Base-by-base conservation (phyloP, 2,329 filamentous ascomycete genomes). In the Didymella sp. region DNA sequence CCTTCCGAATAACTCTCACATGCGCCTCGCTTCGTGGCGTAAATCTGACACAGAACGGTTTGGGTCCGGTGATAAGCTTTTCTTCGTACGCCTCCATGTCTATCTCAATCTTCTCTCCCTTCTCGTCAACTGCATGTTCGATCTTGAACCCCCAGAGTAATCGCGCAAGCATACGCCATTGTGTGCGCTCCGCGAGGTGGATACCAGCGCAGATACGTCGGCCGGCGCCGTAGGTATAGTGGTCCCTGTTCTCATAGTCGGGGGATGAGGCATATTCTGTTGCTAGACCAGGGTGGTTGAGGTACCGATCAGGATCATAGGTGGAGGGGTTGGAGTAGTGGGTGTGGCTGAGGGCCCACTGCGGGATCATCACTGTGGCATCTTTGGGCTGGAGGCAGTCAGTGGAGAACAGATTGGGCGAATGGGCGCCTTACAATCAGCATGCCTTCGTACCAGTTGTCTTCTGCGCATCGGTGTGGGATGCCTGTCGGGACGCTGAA, bases 41-140 rank as follows among this genome's bases (percentile, higher is more conserved):
- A 59, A 85, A 82, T 44, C 76, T 77, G 43, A 84, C 84, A 52
- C 76, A 68, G 60, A 85, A 86, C 0, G 81, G 80, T 63, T 78
- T 76, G 5, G 83, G 83, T 19, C 67, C 71, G 17, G 69, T 66
- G 27, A 76, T 61, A 25, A 80, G 71, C 0, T 75, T 76, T 24
- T 76, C 70, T 42, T 66, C 69, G 60, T 72, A 78, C 19, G 59
- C 68, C 7, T 64, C 48, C 1, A 60, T 60, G 49, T 77, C 70
- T 0, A 72, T 30, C 40, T 67, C 61, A n/a, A 82, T 73, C 31
- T 78, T 72, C n/a, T 76, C 76, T 0, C 82, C 82, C 9, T 46
- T 43, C 28, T 68, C 66, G 64, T 78, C 74, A 21, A 73, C 40
- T 5, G 67, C 73, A 31, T 73, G 77, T 38, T 56, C 45, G 7